Percentiles rank a stretch among this genome's conserved stretches.
phyloP scores from a whole-genome alignment of 345 rosid species.

The Iberis pinnata region DNA sequence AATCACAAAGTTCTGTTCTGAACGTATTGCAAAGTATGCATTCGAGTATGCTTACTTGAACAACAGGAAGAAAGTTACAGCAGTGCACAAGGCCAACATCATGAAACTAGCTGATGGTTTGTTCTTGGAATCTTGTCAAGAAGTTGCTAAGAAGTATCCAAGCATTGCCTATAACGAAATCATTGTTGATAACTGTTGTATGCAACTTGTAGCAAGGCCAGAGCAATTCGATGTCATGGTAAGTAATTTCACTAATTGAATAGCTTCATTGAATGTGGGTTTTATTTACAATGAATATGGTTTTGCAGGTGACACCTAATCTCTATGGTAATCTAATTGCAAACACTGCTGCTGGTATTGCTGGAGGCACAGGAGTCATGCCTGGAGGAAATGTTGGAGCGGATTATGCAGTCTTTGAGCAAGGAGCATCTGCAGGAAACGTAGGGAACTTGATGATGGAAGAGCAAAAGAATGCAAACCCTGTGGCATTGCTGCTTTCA shows the following conservation, averaged over 20 bases:
- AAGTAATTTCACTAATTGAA: slow-evolving; percentile 3
- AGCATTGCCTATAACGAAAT: slow-evolving; percentile 81
- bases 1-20: slow-evolving; percentile 96
- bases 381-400: slow-evolving; percentile 98
- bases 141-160: slow-evolving; percentile 80
- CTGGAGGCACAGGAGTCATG: slow-evolving; percentile 98
- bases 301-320: slow-evolving; percentile 73
- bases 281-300: neutral
- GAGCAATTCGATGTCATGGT: slow-evolving; percentile 99
- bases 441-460: slow-evolving; percentile 60
- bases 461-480: slow-evolving; percentile 72
- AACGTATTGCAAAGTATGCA: slow-evolving; percentile 93
- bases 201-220: slow-evolving; percentile 97
- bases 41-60: slow-evolving; percentile 95
- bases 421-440: slow-evolving; percentile 94
- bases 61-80: slow-evolving; percentile 88
- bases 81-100: slow-evolving; percentile 96
- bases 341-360: slow-evolving; percentile 93
- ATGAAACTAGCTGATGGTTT: slow-evolving; percentile 99
- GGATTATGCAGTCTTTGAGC: slow-evolving; percentile 83
- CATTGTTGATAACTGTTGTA: slow-evolving; percentile 93
- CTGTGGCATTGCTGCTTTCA: slow-evolving; percentile 82
- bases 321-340: slow-evolving; percentile 87
- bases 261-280: neutral
- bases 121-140: slow-evolving; percentile 91